Base-by-base conservation (phyloP, 2,329 filamentous ascomycete genomes). In the Trichoderma sp. region DNA sequence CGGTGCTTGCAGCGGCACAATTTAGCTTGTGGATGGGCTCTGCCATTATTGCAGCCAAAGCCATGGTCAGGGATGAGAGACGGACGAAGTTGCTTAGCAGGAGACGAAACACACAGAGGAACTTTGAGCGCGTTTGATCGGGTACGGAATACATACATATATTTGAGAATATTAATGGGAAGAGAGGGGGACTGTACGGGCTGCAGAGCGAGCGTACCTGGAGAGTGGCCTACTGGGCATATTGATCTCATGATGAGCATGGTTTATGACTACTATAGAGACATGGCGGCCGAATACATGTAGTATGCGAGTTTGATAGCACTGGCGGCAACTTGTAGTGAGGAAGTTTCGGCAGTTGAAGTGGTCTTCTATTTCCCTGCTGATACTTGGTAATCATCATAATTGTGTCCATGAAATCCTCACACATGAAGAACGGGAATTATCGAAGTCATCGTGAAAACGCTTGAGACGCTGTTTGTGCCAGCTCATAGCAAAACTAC, bases 21-120 rank as follows among this genome's bases (percentile, higher is more conserved):
- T 90, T 88, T 77, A 76, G 83, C 24, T 79, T 85, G 12, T 91
- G 89, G 89, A 80, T 81, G 36, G 84, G 78, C 34, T 86, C 85
- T 4, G 82, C 84, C 12, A 81, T 82, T 34, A 75, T 89, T 39
- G 80, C 84, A 32, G 83, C 80, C 73, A 82, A 84, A 75, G 83
- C 86, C 6, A 24, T 68, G 7, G 28, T 68, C 24, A 63, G 39
- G 63, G 34, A 47, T 51, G 47, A 34, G 24, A 58, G 61, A 26
- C 51, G 43, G 51, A 47, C 30, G 9, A 71, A 65, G 18, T 21
- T 51, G 32, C 53, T 56, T n/a, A 30, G 60, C 12, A 47, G 51
- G 58, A 28, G 61, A 18, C 60, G n/a, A 24, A 24, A 61, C 56
- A n/a, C 26, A 18, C 24, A 53, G 24, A 53, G 47, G 47, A 66